Base-by-base conservation (phyloP, 441 rosid genomes). In the Raphanus hybrid region DNA sequence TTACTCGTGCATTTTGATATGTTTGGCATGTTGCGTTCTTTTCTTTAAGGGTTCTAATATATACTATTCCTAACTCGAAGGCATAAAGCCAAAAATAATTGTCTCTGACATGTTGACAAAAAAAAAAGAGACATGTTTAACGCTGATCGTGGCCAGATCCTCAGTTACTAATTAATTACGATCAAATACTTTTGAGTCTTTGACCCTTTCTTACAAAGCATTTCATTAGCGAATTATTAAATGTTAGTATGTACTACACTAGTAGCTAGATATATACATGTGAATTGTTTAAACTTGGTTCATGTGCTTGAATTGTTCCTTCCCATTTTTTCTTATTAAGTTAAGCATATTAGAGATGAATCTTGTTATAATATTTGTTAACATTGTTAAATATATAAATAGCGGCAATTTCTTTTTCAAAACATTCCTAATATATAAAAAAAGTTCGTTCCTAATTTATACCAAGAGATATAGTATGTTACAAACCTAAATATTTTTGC, bases 101-200 rank as follows among this genome's bases (percentile, higher is more conserved):
- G 20, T 26, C 4, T 64, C 26, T 23, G 26, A 23, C 26, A 23
- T n/a, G n/a, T n/a, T n/a, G n/a, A n/a, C n/a, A n/a, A n/a, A n/a
- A n/a, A n/a, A 23, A 23, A 23, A 23, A 23, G 0, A 0, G 23
- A 34, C 71, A 65, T 14, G 62, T 59, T 60, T 39, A 63, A 35
- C 43, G 41, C 64, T 50, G 50, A 52, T 60, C 15, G n/a, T 27
- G 70, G 64, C 37, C 39, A 32, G 67, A 68, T 45, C 41, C 61
- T 67, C 8, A 10, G 11, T 75, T 66, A 14, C 11, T 52, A 52
- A 26, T 66, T 66, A 39, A 55, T 1, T 26, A 23, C 9, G 27
- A 10, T 26, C 14, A 20, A 23, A 23, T 18, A 35, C 43, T 9
- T 37, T 64, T 35, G 8, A 9, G 15, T 64, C 57, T 52, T 8